These are phyloP conservation scores for Phanerochaete sordida DNA, from an alignment of 768 basidiomycete species.

Conservation along the genomic window DNA sequence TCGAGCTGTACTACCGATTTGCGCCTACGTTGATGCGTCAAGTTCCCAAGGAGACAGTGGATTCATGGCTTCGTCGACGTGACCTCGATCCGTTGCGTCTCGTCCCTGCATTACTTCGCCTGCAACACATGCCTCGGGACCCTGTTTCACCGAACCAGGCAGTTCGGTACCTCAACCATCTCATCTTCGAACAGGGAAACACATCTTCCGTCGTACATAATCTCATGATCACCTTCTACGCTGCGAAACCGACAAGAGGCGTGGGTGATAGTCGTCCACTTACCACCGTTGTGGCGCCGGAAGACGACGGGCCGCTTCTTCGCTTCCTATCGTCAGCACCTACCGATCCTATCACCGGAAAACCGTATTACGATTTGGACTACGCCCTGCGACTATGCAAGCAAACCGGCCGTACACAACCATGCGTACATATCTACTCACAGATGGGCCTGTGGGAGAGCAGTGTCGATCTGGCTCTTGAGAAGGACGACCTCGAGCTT, in stretches of 20 bases:
- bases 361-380: conserved; percentile 95
- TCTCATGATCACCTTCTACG: conserved; percentile 85
- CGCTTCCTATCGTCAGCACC: conserved; percentile 84
- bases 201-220: conserved; percentile 91
- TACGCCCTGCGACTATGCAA: conserved; percentile 94
- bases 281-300: conserved; percentile 21
- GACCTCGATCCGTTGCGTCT: conserved; percentile 79
- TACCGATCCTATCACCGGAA: conserved; percentile 73
- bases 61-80: conserved; percentile 86
- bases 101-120: conserved; percentile 82
- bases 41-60: conserved; percentile 85
- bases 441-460: conserved; percentile 98
- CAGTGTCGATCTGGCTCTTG: conserved; percentile 90
- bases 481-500: conserved; percentile 92
- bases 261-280: conserved; percentile 43
- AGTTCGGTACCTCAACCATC: conserved; percentile 82
- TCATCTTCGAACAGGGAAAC: conserved; percentile 77
- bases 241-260: conserved; percentile 45
- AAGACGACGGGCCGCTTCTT: conserved; percentile 75
- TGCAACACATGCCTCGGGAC: conserved; percentile 70
- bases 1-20: conserved; percentile 92
- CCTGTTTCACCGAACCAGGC: conserved; percentile 80
- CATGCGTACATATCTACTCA: conserved; percentile 95
- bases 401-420: conserved; percentile 70
- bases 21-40: conserved; percentile 84